Evolutionary conservation across 2,329 filamentous ascomycete species (phyloP), one percentile per base, ranked within the genome.

Genomic region (Drechmeria coniospora): DNA sequence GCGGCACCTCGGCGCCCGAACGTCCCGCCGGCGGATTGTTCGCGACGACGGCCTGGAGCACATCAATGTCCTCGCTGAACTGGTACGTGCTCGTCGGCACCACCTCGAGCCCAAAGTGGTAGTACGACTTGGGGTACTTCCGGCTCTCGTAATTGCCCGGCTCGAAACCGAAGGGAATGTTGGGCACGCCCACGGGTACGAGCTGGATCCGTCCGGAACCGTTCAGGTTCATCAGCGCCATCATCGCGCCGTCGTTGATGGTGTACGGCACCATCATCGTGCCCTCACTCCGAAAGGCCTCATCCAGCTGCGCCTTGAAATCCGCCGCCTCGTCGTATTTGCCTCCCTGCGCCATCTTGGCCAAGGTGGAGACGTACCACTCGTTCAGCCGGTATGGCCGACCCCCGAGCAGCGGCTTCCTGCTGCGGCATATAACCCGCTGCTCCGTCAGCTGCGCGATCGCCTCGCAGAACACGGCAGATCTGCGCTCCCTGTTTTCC

Each of bases 81-180:
- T 66, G 41, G 45, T 82, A 84, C 0, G 36, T 45, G 38, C 77
- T 79, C 0, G 74, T 79, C 1, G 74, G 73, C 2, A 59, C 51
- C 13, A 74, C 59, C 23, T 67, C 59, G 20, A 82, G 56, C 8
- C 63, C 59, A 48, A 80, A 82, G 36, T 69, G 65, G 27, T 80
- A 63, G 39, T 71, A 69, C 19, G 61, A 61, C 38, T 76, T 75
- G 20, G 78, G 68, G 35, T 76, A 74, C 32, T 70, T 69, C 30
- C 76, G 64, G 14, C 73, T 76, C 41, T 79, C 71, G 48, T 84
- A 84, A 36, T 78, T 72, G 11, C 69, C 69, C 6, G 75, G 74
- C 29, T 70, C 66, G 41, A 83, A 78, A 2, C 79, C 79, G 44
- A 79, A 75, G 2, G 74, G 72, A 17, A 79, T 70, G 27, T 63